Evolutionary conservation across 139 green algal species (phyloP).

Genomic region (Dunaliella primolecta): DNA sequence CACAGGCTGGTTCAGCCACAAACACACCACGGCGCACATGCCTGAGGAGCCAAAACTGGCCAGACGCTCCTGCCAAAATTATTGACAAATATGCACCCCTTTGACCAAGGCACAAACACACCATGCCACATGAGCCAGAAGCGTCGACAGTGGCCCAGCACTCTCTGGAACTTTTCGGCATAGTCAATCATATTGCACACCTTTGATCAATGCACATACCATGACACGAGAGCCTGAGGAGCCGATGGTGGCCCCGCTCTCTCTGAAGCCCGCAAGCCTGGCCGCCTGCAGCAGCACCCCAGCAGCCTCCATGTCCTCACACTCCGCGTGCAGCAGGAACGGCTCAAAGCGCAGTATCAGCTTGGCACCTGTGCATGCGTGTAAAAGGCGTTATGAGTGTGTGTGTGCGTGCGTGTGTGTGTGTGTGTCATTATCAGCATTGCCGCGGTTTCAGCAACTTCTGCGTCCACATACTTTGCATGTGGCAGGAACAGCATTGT

Average conservation of each 20-base stretch:
- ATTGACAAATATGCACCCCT: too few species aligned
- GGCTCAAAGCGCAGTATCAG: slow-evolving; percentile 75
- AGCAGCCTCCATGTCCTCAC: slow-evolving; percentile 27
- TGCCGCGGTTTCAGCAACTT: too few species aligned
- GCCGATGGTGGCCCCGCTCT: slow-evolving; percentile 60
- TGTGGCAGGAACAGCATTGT: too few species aligned
- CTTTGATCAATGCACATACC: slow-evolving; percentile 10
- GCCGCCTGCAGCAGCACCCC: slow-evolving; percentile 49
- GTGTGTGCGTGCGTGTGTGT: too few species aligned
- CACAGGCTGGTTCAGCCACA: too few species aligned
- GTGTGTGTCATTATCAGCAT: too few species aligned
- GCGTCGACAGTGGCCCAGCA: neutral
- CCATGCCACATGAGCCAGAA: neutral
- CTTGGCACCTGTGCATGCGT: slow-evolving; percentile 8
- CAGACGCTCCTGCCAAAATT: too few species aligned
- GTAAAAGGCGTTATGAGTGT: neutral
- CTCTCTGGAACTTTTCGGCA: neutral
- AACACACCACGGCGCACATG: too few species aligned
- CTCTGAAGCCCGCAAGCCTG: slow-evolving; percentile 59
- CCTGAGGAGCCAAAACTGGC: too few species aligned
- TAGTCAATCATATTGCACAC: too few species aligned
- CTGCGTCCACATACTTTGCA: too few species aligned
- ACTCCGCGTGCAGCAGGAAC: slow-evolving; percentile 76
- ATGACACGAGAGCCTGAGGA: slow-evolving; percentile 44
- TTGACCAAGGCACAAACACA: too few species aligned